phyloP scores from a whole-genome alignment of 371 early-diverging fungal genomes.

The Syncephalis plumigaleata region DNA sequence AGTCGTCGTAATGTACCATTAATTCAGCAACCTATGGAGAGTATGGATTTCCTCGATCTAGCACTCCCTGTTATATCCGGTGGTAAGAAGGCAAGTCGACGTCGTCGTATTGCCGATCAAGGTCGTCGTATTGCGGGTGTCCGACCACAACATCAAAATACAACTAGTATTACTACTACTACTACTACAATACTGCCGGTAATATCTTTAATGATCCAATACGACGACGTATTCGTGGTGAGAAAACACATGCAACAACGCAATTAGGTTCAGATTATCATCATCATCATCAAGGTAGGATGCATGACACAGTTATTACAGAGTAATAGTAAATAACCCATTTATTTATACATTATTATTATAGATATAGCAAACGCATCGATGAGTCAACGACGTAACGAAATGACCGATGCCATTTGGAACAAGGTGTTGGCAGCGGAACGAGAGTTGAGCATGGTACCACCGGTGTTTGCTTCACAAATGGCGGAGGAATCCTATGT shows the following conservation, averaged over 20 bases:
- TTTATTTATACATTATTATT: neutral
- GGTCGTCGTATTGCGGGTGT: conserved; percentile 11
- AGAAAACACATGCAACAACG: no score
- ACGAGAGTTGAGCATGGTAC: conserved; percentile 31
- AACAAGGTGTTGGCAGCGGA: conserved; percentile 31
- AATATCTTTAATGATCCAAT: no score
- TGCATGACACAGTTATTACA: no score
- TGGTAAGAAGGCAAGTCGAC: conserved; percentile 26
- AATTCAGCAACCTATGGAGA: no score
- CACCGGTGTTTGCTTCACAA: conserved; percentile 48
- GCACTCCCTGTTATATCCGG: conserved; percentile 51
- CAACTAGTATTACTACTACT: conserved; percentile 20
- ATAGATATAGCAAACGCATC: neutral
- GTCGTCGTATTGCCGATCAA: conserved; percentile 45
- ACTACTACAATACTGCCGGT: no score
- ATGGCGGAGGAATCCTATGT: conserved; percentile 65
- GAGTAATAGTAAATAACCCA: no score
- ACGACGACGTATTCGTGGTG: no score
- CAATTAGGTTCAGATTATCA: no score
- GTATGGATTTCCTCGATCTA: conserved; percentile 3
- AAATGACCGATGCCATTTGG: conserved; percentile 21
- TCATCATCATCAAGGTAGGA: no score
- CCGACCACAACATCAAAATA: conserved; percentile 40
- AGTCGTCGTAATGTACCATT: no score
- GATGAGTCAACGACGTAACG: neutral